Base-by-base conservation (phyloP, 352 stramenopile genomes). In the Phytophthora melonis region DNA sequence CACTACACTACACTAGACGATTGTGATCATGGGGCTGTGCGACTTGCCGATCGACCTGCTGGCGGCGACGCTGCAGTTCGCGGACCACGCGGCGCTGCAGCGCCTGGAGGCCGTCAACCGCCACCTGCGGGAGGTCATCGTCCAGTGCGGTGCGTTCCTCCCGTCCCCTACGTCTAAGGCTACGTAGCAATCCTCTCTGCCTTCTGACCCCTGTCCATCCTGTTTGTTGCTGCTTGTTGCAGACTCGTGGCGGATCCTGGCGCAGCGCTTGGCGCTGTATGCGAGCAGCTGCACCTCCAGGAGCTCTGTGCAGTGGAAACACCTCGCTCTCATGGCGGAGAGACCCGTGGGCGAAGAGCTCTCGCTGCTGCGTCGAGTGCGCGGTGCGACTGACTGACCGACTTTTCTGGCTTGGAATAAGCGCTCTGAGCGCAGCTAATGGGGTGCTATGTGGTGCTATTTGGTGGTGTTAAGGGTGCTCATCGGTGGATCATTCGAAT, bases 401-500 rank as follows among this genome's bases (percentile, higher is more conserved):
- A 18, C 43, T 9, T 16, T 21, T 50, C 16, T 50, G 43, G 36
- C 11, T 16, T 16, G 36, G 36, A 4, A 43, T 43, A 18, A 43
- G 18, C 3, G 36, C 30, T 34, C 30, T 34, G 30, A 34, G 3
- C 9, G 39, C 43, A 50, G 43, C 43, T 50, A 50, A 50, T 5
- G 39, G 39, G 4, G 30, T 34, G 30, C 30, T 9, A 34, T 43
- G 16, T 6, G 10, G 36, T 43, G 36, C 36, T 18, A 5, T 43
- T 14, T 16, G 36, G 36, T 1, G 14, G 5, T 21, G 19, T 41
- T 50, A 27, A 89, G 82, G 75, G 5, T 89, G 74, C 59, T 85
- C 80, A 36, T 88, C 80, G 1, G 77, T 87, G 47, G 82, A 89
- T 57, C 80, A 88, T 63, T 63, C 63, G 41, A 86, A 83, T 43